Conservation (phyloP, 1,284 basidiomycete species). For the Tylopilus orsonianus region DNA sequence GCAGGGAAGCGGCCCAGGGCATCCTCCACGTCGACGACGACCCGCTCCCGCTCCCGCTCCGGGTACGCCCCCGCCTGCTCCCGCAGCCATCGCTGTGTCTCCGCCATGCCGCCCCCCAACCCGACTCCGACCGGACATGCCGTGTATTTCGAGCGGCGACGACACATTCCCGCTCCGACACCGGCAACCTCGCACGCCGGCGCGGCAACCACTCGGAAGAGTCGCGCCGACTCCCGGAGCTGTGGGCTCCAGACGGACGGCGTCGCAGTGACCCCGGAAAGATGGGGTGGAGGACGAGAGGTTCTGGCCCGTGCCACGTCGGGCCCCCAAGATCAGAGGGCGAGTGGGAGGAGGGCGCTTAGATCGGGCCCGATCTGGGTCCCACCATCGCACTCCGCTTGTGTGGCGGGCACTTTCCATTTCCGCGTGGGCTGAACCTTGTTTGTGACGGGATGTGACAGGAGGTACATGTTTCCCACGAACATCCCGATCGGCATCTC, state of each 20-base stretch:
- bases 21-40: conserved; percentile 64
- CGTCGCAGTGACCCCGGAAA: conserved; percentile 9
- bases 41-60: conserved; percentile 54
- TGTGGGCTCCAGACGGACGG: neutral
- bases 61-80: conserved; percentile 61
- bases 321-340: conserved; percentile 18
- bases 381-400: conserved; percentile 34
- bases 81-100: conserved; percentile 69
- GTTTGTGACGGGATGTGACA: conserved; percentile 19
- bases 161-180: conserved; percentile 2
- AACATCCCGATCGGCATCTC: conserved; percentile 27
- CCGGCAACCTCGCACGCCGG: neutral
- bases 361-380: conserved; percentile 27
- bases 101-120: conserved; percentile 24
- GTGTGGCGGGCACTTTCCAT: conserved; percentile 37
- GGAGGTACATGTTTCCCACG: conserved; percentile 26
- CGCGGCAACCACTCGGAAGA: no score
- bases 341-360: conserved; percentile 16
- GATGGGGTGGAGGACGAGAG: conserved; percentile 1
- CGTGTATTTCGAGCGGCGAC: conserved; percentile 17
- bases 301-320: conserved; percentile 22
- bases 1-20: conserved; percentile 61
- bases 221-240: no score
- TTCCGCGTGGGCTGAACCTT: conserved; percentile 32
- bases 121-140: conserved; percentile 20